Conservation (phyloP, 2,329 filamentous ascomycete species). For the Pseudocercospora eumusae region DNA sequence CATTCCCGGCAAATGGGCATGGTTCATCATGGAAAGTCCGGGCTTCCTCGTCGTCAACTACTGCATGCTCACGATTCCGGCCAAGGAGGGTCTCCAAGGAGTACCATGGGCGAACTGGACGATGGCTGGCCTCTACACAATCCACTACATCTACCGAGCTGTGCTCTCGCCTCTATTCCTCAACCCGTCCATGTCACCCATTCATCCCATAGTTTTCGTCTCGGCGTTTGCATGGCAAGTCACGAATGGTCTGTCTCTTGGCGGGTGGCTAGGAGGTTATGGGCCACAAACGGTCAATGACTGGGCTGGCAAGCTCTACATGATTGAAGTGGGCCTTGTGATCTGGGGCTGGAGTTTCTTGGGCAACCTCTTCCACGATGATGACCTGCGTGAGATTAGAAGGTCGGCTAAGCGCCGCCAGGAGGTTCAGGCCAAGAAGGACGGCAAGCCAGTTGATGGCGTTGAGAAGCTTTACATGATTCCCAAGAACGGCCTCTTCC, state of each 20-base stretch:
- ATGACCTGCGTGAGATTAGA: constrained; percentile 83
- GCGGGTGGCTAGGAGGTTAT: constrained; percentile 79
- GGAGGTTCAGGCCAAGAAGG: constrained; percentile 50
- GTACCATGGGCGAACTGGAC: constrained; percentile 78
- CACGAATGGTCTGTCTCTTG: constrained; percentile 74
- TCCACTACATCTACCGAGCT: constrained; percentile 91
- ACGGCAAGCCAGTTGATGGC: constrained; percentile 49
- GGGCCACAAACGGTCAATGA: constrained; percentile 63
- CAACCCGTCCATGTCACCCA: constrained; percentile 89
- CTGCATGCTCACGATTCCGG: constrained; percentile 69
- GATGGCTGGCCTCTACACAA: constrained; percentile 68
- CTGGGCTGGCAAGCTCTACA: constrained; percentile 49
- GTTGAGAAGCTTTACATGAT: constrained; percentile 85
- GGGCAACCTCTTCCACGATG: constrained; percentile 86
- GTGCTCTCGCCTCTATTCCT: constrained; percentile 74
- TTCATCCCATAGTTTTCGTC: constrained; percentile 69
- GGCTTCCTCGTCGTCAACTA: constrained; percentile 78
- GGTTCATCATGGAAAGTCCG: constrained; percentile 84
- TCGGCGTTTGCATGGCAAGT: constrained; percentile 73
- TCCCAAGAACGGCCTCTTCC: constrained; percentile 79
- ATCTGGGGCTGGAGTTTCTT: constrained; percentile 76
- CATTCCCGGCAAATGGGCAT: constrained; percentile 82
- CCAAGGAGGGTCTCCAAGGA: constrained; percentile 54
- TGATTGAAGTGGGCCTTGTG: constrained; percentile 64
- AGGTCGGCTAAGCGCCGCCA: constrained; percentile 65